Base-by-base conservation (phyloP, 768 basidiomycete species). In the Termitomyces sp. region DNA sequence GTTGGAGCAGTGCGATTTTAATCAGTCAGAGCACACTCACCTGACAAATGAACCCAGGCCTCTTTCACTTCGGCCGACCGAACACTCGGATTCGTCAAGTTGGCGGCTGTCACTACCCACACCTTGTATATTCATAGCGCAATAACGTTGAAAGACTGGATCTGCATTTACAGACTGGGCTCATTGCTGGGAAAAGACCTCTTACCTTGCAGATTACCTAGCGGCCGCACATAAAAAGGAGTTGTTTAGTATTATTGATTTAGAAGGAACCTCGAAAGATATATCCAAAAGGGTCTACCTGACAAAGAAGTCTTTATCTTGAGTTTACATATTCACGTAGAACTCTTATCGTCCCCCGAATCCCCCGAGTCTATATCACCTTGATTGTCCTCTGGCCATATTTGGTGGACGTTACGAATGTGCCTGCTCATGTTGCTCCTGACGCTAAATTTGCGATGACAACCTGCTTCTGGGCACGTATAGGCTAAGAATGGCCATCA, bases 381-480 rank as follows among this genome's bases (percentile, higher is more conserved):
- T 33, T 62, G 58, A 49, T 61, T 32, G 1, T 40, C 60, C 36
- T 66, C 65, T 14, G 63, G 65, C 65, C 65, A 66, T 26, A 66
- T 66, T 43, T 68, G 65, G 57, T 68, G 67, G 26, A 68, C 67
- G 41, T 68, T 68, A 41, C 85, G 82, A 56, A 83, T 79, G 65
- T 87, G 85, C 56, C 85, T 77, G 63, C 84, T 84, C 83, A 87
- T 84, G 74, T 87, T 87, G 69, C 83, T 85, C 69, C 84, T 79
- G 58, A 87, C 85, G 63, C 83, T 85, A 68, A 87, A 87, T 64
- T 79, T 78, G 58, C 86, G 84, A 43, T 81, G 84, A 70, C 85
- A 87, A 59, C 84, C 82, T 61, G 82, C 80, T 62, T 79, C 81
- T 33, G 86, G 82, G 67, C 85, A 87, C 43, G 75, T 71, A 70